Base-by-base conservation (phyloP, 106 monocot species). In the Iris macrosiphon region DNA sequence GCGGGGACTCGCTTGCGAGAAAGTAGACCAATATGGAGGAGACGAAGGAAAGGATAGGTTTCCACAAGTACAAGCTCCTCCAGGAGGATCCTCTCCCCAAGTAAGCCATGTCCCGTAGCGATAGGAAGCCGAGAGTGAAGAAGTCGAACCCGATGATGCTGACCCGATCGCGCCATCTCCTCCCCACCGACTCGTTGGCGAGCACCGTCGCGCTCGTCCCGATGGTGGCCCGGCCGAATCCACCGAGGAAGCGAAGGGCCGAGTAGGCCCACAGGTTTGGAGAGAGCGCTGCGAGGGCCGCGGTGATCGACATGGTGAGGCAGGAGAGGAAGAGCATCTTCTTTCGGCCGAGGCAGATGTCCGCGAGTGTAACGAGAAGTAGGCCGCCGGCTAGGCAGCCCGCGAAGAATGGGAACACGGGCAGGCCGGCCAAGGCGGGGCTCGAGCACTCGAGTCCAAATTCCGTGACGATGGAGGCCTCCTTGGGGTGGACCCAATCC, bases 91-190 rank as follows among this genome's bases (percentile, higher is more conserved):
- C 37, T 32, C 66, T 28, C 34, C 18, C 13, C 7, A 26, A 6
- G 35, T 74, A 74, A 0, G 73, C 60, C 9, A 60, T 39, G 7
- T 6, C 59, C 4, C 65, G 73, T 6, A 73, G 73, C 2, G 65
- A 73, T 31, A 66, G 45, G 60, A 74, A 74, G 4, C 73, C 73
- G 43, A 67, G 10, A 3, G 60, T 60, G 35, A 74, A 74, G 45
- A 51, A 52, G 34, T 66, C 49, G 60, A 66, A 74, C 16, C 66
- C 60, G 27, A 53, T 31, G 11, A 74, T 37, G 37, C 60, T 33
- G 14, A 61, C 61, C 25, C 59, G 32, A 23, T 52, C 66, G 16
- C 60, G 59, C 60, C 59, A 66, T 23, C 45, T 55, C 52, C 59
- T 66, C 6, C 60, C 44, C 31, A 67, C 58, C 15, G 61, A 37